phyloP scores from a whole-genome alignment of 176 grass and related monocot genomes.

The Avena atlantica region DNA sequence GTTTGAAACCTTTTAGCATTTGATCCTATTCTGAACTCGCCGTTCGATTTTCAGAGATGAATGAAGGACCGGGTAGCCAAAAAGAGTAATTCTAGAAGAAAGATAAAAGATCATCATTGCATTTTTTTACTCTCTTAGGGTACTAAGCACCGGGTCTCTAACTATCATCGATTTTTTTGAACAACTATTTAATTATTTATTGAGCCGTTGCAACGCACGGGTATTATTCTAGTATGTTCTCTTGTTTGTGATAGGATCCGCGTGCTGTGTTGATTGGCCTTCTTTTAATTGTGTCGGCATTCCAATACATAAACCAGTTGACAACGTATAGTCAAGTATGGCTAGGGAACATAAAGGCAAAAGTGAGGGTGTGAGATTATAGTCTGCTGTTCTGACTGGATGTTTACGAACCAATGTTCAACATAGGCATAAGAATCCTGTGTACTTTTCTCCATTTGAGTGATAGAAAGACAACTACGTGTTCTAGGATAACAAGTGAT shows the following conservation, averaged over 20 bases:
- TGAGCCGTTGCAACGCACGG: no score
- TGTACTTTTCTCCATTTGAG: conserved; percentile 27
- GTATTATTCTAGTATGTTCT: neutral
- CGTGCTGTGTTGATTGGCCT: conserved; percentile 88
- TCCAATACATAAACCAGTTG: conserved; percentile 94
- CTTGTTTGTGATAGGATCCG: conserved; percentile 67
- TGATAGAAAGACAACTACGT: neutral
- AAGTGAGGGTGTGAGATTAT: conserved; percentile 15
- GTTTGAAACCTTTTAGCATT: no score
- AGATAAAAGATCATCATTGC: no score
- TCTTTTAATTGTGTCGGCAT: conserved; percentile 85
- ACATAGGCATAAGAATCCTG: neutral
- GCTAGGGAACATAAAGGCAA: conserved; percentile 11
- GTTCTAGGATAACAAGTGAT: conserved; percentile 14
- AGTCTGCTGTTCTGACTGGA: neutral
- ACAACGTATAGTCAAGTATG: conserved; percentile 83
- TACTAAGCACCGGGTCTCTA: no score
- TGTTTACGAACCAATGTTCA: conserved; percentile 30
- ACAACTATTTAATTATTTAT: no score
- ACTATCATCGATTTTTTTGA: no score
- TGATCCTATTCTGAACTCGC: no score
- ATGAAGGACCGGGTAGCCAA: no score
- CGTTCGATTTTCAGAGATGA: no score
- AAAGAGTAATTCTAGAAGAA: no score
- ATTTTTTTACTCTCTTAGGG: no score